phyloP scores from a whole-genome alignment of 805 yeast species.

The Saccharomycopsis babjevae region DNA sequence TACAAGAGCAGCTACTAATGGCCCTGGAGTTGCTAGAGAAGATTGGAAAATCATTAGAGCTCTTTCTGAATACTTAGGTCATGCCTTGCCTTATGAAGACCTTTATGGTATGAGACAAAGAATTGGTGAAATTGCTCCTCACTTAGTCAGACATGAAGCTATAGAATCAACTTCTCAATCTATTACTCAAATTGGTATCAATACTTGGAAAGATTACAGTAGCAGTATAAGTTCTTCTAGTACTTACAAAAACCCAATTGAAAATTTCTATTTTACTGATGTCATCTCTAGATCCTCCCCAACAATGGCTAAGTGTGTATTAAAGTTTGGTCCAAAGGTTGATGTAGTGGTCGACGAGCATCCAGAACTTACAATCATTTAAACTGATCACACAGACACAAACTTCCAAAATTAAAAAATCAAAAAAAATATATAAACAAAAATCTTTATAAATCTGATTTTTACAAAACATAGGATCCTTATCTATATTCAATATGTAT shows the following conservation, averaged over 20 bases:
- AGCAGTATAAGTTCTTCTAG: constrained; percentile 32
- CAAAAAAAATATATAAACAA: not conserved
- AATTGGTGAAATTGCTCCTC: constrained; percentile 71
- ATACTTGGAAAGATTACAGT: constrained; percentile 28
- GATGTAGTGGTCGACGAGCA: constrained; percentile 44
- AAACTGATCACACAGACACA: not conserved
- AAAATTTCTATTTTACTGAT: constrained; percentile 81
- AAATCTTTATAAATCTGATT: not conserved
- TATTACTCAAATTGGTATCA: constrained; percentile 47
- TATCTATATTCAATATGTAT: not conserved
- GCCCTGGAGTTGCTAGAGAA: constrained; percentile 85
- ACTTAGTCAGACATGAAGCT: constrained; percentile 62
- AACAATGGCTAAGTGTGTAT: constrained; percentile 82
- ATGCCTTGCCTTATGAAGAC: constrained; percentile 69
- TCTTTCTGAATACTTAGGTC: constrained; percentile 63
- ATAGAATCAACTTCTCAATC: constrained; percentile 58
- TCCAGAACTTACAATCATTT: constrained; percentile 24
- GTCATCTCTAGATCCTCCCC: constrained; percentile 79
- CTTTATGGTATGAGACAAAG: constrained; percentile 55
- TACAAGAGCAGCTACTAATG: constrained; percentile 77
- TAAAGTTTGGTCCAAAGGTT: constrained; percentile 56
- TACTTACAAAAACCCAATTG: constrained; percentile 58
- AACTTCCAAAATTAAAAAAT: not conserved
- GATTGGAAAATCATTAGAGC: constrained; percentile 88
- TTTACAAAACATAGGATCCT: not conserved